Evolutionary conservation across 106 monocot genomes (phyloP), one percentile per base, ranked within the genome.

Genomic region (Phalaenopsis aphrodite): DNA sequence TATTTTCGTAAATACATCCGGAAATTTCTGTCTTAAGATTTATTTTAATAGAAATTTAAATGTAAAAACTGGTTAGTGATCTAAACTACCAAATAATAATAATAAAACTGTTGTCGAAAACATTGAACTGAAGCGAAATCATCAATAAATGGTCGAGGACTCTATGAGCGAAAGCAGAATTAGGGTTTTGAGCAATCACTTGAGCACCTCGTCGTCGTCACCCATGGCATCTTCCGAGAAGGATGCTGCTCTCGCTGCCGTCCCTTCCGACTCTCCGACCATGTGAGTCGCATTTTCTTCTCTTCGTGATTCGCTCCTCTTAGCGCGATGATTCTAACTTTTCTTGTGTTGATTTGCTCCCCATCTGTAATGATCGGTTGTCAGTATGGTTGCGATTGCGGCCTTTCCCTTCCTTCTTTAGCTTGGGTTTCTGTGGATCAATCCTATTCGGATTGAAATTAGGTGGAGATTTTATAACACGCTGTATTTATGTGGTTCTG

Each of bases 261-360:
- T 71, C 38, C 85, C 92, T 47, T 84, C 92, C 77, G 87, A 90
- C 43, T 77, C 82, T 1, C 90, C 92, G 41, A 95, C 95, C 80
- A 90, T 95, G 95, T 95, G 68, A 86, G 86, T 46, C 17, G 49
- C 47, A 37, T n/a, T 30, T 8, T 19, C n/a, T 81, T 76, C 23
- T 24, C 64, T 46, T n/a, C 47, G n/a, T 12, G 5, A 5, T 2
- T 46, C 47, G 14, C 57, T 16, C n/a, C 30, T 1, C n/a, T 4
- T 12, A 39, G 38, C 38, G 37, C 14, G 16, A 38, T 39, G 69
- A 69, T 39, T 69, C 12, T 69, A 39, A 5, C 36, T 68, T 61
- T 61, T 61, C 1, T n/a, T 9, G 39, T 69, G 38, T 69, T 69
- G 69, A 3, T 69, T 69, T 2, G 37, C 12, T 11, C 1, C 14